phyloP scores from a whole-genome alignment of 306 rosid genomes.

The Bauhinia variegata region DNA sequence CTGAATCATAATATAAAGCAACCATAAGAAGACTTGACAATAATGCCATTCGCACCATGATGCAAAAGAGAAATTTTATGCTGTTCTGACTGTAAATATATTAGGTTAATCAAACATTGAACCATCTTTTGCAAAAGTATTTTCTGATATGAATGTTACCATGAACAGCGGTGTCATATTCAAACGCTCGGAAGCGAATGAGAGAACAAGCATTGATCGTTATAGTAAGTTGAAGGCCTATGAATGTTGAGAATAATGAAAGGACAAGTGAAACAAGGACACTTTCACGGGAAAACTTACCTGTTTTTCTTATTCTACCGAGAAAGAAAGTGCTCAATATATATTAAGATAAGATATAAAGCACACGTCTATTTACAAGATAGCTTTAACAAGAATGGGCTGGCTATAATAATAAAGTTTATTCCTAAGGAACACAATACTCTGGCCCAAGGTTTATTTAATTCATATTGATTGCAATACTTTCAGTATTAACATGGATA shows the following conservation, averaged over 20 bases:
- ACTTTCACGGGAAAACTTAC: constrained; percentile 2
- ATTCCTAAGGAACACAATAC: constrained; percentile 23
- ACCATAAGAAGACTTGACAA: constrained; percentile 37
- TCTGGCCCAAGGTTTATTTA: not conserved
- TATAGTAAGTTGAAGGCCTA: constrained; percentile 13
- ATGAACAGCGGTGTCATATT: constrained; percentile 9
- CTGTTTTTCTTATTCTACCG: constrained; percentile 17
- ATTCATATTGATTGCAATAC: constrained; percentile 20
- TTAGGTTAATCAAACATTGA: constrained; percentile 3
- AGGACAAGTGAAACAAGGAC: constrained; percentile 5
- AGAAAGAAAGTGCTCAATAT: constrained; percentile 17
- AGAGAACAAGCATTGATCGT: constrained; percentile 29
- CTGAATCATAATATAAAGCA: constrained; percentile 53
- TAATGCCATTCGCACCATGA: constrained; percentile 22
- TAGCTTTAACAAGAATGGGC: constrained; percentile 26
- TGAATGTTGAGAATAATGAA: constrained; percentile 9
- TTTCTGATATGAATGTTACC: constrained; percentile 8
- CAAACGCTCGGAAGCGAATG: constrained; percentile 23
- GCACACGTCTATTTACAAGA: constrained; percentile 19
- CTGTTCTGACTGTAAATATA: constrained; percentile 29
- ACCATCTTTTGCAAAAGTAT: constrained; percentile 18
- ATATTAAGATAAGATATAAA: constrained; percentile 25
- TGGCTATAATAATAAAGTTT: constrained; percentile 10
- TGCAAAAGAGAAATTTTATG: constrained; percentile 31
- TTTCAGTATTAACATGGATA: not conserved